These are phyloP conservation scores for Ascocoryne sarcoides DNA, from an alignment of 2,329 filamentous ascomycete genomes.

Conservation along the genomic window DNA sequence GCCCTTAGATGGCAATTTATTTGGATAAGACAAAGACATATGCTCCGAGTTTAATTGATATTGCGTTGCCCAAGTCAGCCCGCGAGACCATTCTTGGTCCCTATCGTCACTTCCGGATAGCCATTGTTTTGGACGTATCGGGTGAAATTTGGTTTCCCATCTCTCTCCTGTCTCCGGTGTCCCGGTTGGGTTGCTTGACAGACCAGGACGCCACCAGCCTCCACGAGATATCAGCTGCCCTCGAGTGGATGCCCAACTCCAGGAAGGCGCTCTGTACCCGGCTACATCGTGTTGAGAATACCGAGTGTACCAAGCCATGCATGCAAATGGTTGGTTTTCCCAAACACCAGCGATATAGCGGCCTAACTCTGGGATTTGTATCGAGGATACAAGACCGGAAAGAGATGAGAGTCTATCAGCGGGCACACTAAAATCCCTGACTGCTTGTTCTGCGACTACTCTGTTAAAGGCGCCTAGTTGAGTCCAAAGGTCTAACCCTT, in stretches of 20 bases:
- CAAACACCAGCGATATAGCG: neutral
- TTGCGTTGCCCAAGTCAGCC: too few relatives aligned
- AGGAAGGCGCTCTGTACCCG: neutral
- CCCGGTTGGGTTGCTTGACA: too few relatives aligned
- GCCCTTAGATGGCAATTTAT: too few relatives aligned
- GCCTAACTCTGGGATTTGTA: neutral
- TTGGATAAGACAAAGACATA: too few relatives aligned
- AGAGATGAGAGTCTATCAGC: neutral
- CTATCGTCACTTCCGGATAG: too few relatives aligned
- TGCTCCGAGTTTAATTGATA: too few relatives aligned
- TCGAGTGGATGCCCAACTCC: neutral
- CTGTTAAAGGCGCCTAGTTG: neutral
- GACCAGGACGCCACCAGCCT: neutral
- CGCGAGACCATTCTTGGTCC: too few relatives aligned
- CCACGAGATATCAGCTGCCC: neutral
- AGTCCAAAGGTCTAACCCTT: neutral
- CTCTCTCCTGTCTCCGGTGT: too few relatives aligned
- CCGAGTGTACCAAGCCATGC: neutral
- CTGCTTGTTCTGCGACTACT: neutral
- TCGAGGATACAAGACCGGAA: neutral
- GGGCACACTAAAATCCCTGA: neutral
- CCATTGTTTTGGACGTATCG: too few relatives aligned
- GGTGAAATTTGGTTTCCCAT: too few relatives aligned
- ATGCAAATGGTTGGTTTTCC: neutral
- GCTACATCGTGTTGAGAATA: neutral